Conservation (phyloP, 257 asterid species). For the Cruciata laevipes region DNA sequence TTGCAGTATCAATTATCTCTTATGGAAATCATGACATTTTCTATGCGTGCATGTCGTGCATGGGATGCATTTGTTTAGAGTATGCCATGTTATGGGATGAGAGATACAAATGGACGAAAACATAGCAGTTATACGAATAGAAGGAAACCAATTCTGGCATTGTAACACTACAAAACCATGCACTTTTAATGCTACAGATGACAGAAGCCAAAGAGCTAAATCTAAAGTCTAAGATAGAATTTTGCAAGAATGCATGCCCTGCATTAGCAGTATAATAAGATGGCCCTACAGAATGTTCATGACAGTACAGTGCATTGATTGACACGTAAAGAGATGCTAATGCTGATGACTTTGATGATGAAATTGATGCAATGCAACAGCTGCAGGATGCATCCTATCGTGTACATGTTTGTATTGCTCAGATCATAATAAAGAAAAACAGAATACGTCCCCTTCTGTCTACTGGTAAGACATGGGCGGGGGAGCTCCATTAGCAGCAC, state of each 20-base stretch:
- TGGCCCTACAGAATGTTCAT: constrained; percentile 35
- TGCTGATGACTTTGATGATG: constrained; percentile 66
- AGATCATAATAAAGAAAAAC: constrained; percentile 47
- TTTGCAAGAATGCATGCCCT: constrained; percentile 50
- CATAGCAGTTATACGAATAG: not conserved
- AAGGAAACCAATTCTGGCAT: constrained; percentile 10
- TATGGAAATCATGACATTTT: constrained; percentile 5
- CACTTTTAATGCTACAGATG: constrained; percentile 7
- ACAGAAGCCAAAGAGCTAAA: constrained; percentile 17
- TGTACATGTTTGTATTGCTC: constrained; percentile 52
- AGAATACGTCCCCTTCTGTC: constrained; percentile 80
- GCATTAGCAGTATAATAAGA: constrained; percentile 23
- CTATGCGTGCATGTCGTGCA: constrained; percentile 19
- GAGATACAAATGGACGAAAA: constrained; percentile 2
- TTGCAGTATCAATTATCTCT: constrained; percentile 9
- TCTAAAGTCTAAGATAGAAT: constrained; percentile 24
- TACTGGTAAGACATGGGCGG: constrained; percentile 70
- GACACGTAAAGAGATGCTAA: constrained; percentile 45
- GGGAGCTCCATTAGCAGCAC: constrained; percentile 57
- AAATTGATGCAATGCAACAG: constrained; percentile 84
- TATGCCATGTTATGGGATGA: constrained; percentile 17
- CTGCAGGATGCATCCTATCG: constrained; percentile 91
- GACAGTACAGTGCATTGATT: constrained; percentile 36
- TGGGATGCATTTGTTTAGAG: constrained; percentile 15
- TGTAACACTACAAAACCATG: constrained; percentile 18